These are phyloP conservation scores for Coemansia reversa DNA, from an alignment of 192 early-diverging fungal genomes.

Conservation along the genomic window DNA sequence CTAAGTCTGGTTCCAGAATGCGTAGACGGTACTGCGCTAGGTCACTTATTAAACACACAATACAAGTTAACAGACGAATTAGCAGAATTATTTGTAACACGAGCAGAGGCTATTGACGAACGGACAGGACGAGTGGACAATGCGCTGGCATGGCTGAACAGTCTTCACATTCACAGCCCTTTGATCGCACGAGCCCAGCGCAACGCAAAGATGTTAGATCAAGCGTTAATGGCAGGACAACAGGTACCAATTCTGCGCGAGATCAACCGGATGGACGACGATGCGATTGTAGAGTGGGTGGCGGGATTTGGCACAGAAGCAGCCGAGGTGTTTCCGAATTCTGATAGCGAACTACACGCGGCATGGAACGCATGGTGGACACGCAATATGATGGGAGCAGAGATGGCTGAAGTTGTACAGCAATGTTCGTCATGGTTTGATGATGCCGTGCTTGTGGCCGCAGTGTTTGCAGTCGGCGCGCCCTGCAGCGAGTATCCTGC, in stretches of 20 bases:
- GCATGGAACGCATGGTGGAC: slow-evolving; percentile 35
- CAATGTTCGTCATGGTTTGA: slow-evolving; percentile 12
- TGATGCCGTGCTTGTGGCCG: slow-evolving; percentile 11
- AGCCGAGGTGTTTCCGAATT: neutral
- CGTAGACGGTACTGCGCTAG: slow-evolving; percentile 16
- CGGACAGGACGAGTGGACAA: slow-evolving; percentile 25
- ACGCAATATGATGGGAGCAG: slow-evolving; percentile 11
- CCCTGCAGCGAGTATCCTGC: slow-evolving; percentile 10
- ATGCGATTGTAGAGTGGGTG: slow-evolving; percentile 12
- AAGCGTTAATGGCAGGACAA: neutral
- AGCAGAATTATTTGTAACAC: slow-evolving; percentile 1
- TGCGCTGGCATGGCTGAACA: slow-evolving; percentile 19
- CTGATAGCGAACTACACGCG: slow-evolving; percentile 4
- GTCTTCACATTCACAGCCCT: neutral
- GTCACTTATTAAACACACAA: neutral
- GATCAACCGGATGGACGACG: slow-evolving; percentile 8
- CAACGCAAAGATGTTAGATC: slow-evolving; percentile 8
- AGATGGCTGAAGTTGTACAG: neutral
- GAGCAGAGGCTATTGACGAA: slow-evolving; percentile 3
- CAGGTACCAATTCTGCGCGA: slow-evolving; percentile 3
- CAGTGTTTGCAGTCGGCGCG: slow-evolving; percentile 17
- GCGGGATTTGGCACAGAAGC: neutral
- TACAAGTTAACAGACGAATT: neutral
- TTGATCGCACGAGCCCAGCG: neutral
- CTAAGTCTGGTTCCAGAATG: slow-evolving; percentile 27